Percentiles rank a stretch among this genome's conserved stretches.
phyloP scores from a whole-genome alignment of 768 basidiomycete genomes.

The Suillus tomentosus region DNA sequence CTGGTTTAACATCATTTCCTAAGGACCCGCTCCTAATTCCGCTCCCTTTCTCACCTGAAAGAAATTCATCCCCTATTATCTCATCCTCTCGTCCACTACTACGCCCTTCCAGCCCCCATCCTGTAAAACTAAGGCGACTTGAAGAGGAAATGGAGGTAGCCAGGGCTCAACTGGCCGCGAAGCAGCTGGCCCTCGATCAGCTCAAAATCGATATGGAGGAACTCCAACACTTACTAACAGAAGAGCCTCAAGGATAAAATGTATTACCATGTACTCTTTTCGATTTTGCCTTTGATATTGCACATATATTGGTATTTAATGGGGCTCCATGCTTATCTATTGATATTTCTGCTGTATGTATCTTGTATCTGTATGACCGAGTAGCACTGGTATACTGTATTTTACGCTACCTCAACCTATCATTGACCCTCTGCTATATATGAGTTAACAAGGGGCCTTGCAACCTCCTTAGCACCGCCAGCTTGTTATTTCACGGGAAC shows the following conservation, averaged over 20 bases:
- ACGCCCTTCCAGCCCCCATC: constrained; percentile 19
- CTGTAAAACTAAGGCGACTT: constrained; percentile 20
- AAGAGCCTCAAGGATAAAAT: background rate
- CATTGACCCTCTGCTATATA: background rate
- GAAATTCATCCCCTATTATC: constrained; percentile 21
- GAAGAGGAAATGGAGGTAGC: constrained; percentile 25
- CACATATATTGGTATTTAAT: background rate
- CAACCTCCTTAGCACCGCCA: background rate
- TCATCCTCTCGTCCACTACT: background rate
- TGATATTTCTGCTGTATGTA: background rate
- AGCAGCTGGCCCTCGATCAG: constrained; percentile 23
- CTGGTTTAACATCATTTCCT: background rate
- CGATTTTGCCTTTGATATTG: background rate
- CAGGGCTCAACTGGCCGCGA: constrained; percentile 22
- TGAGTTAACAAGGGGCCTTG: background rate
- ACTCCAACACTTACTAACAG: constrained; percentile 14
- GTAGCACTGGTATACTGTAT: background rate
- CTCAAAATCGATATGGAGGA: constrained; percentile 27
- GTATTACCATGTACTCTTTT: background rate
- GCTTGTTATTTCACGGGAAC: constrained; percentile 25
- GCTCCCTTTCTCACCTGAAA: constrained; percentile 24
- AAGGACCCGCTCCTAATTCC: constrained; percentile 18
- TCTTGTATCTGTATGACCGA: background rate
- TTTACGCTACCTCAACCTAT: background rate
- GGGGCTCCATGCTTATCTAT: background rate